Percentiles rank a stretch among this genome's conserved stretches.
These are phyloP conservation scores for Hibiscus syriacus DNA, from an alignment of 345 rosid species.

Conservation along the genomic window DNA sequence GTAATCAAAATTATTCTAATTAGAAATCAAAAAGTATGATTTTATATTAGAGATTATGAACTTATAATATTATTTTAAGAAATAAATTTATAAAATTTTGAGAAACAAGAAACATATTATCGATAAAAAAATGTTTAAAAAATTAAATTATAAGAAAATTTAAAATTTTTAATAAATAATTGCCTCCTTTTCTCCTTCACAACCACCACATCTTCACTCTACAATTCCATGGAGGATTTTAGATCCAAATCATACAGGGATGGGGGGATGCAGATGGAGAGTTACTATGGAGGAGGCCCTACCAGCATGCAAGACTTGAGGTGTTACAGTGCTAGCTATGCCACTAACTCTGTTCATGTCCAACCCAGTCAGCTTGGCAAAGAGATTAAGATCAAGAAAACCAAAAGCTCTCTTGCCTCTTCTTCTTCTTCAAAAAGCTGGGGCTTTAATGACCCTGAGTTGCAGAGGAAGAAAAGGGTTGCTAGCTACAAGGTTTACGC, in stretches of 20 bases:
- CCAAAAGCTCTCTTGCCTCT: constrained; percentile 34
- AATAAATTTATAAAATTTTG: too few species aligned
- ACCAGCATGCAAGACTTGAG: constrained; percentile 55
- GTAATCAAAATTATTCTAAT: too few species aligned
- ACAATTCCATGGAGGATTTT: constrained; percentile 33
- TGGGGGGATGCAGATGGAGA: constrained; percentile 28
- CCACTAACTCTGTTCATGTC: constrained; percentile 15
- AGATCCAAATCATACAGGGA: constrained; percentile 58
- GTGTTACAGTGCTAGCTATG: constrained; percentile 43
- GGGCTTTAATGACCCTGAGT: constrained; percentile 78
- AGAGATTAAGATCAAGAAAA: constrained; percentile 47
- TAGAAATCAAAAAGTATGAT: too few species aligned
- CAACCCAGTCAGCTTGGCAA: constrained; percentile 27
- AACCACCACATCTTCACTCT: neutral
- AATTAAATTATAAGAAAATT: too few species aligned
- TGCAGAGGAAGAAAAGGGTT: constrained; percentile 88
- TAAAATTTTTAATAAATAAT: too few species aligned
- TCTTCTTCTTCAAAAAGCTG: constrained; percentile 37
- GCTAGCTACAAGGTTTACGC: constrained; percentile 78
- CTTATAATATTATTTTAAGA: too few species aligned
- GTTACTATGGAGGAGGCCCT: constrained; percentile 27
- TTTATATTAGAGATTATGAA: too few species aligned
- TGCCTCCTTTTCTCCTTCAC: neutral
- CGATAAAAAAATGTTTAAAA: too few species aligned
- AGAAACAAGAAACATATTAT: too few species aligned